Evolutionary conservation across 2,329 filamentous ascomycete species (phyloP).

Genomic region (Phoma sp.): DNA sequence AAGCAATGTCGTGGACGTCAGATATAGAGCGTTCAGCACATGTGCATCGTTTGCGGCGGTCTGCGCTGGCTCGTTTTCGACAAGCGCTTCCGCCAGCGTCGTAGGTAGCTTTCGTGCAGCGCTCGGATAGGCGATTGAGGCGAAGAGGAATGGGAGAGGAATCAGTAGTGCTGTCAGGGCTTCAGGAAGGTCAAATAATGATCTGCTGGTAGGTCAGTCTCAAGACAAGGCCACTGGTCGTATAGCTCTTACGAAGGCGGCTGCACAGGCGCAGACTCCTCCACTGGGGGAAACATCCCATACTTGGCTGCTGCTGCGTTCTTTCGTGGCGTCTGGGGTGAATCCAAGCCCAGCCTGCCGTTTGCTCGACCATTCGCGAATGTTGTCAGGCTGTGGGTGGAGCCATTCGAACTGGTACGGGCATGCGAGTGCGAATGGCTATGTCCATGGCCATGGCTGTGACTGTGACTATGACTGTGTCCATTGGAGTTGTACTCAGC

Average conservation of each 20-base stretch:
- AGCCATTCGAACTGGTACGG: slow-evolving; percentile 35
- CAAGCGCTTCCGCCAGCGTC: slow-evolving; percentile 32
- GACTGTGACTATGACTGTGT: slow-evolving; percentile 30
- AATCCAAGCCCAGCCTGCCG: slow-evolving; percentile 52
- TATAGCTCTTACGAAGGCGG: slow-evolving; percentile 30
- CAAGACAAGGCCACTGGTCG: slow-evolving; percentile 3
- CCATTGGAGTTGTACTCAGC: slow-evolving; percentile 33
- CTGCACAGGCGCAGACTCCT: slow-evolving; percentile 31
- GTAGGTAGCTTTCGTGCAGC: slow-evolving; percentile 25
- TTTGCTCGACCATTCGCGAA: slow-evolving; percentile 37
- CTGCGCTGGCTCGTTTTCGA: slow-evolving; percentile 19
- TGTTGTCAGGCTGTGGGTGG: slow-evolving; percentile 38
- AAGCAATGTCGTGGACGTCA: slow-evolving; percentile 55
- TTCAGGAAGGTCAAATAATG: slow-evolving; percentile 51
- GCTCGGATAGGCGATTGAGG: slow-evolving; percentile 53
- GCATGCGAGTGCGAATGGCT: slow-evolving; percentile 37
- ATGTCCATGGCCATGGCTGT: slow-evolving; percentile 30
- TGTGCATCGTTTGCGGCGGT: slow-evolving; percentile 28
- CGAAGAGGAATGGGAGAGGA: slow-evolving; percentile 56
- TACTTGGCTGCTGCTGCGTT: slow-evolving; percentile 22
- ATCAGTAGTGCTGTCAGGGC: slow-evolving; percentile 58
- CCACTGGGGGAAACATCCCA: slow-evolving; percentile 45
- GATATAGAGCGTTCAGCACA: slow-evolving; percentile 52
- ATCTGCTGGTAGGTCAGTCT: slow-evolving; percentile 25
- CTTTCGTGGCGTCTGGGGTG: slow-evolving; percentile 24